Evolutionary conservation across 306 rosid genomes (phyloP).

Genomic region (Quercus glauca): DNA sequence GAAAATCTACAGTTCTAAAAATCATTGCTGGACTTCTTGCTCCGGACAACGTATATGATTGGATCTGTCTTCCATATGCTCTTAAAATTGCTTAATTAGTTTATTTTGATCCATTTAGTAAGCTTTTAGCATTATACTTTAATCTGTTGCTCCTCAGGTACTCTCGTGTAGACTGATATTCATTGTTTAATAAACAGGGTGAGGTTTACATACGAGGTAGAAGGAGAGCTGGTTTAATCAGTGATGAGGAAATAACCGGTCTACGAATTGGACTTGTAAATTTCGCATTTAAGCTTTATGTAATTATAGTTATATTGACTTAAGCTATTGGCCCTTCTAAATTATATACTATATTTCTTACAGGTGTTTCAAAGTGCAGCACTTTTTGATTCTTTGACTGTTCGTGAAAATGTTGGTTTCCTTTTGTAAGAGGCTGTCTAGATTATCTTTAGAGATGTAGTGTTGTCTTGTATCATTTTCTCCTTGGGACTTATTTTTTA

Average conservation of each 20-base stretch:
- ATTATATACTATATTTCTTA: conserved; percentile 6
- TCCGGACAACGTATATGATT: conserved; percentile 68
- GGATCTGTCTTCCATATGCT: neutral
- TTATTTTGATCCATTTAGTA: neutral
- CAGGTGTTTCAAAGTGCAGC: conserved; percentile 99
- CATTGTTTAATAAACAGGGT: conserved; percentile 55
- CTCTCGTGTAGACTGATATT: conserved; percentile 13
- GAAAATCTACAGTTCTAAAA: conserved; percentile 88
- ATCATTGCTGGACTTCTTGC: conserved; percentile 93
- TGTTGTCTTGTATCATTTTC: conserved; percentile 3
- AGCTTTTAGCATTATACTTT: neutral
- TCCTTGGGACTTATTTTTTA: neutral
- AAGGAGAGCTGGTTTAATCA: conserved; percentile 81
- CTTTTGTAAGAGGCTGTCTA: conserved; percentile 71
- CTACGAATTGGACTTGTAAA: conserved; percentile 92
- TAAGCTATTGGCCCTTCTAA: neutral
- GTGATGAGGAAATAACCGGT: conserved; percentile 85
- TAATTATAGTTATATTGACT: neutral
- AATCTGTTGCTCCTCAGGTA: neutral
- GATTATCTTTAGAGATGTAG: conserved; percentile 15
- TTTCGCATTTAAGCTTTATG: conserved; percentile 3
- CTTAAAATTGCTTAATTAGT: conserved; percentile 6
- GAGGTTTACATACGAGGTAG: conserved; percentile 87
- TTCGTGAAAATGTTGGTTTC: conserved; percentile 97
- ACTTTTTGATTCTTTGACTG: conserved; percentile 94